These are phyloP conservation scores for Dendrostoma leiphaemia DNA, from an alignment of 2,329 filamentous ascomycete species.

Conservation along the genomic window DNA sequence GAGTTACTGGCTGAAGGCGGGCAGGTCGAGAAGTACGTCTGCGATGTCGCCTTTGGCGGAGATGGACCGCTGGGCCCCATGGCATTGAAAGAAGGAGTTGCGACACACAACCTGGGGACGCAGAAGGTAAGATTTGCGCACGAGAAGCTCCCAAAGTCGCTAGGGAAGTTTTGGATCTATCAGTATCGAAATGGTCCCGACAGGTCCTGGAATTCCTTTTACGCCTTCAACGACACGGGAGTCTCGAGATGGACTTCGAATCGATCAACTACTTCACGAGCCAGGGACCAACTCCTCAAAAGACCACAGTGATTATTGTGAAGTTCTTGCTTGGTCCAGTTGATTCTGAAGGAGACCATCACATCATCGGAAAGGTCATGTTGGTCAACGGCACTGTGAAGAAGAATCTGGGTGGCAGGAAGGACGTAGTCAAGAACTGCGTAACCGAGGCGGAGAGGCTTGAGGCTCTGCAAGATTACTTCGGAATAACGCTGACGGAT, in stretches of 20 bases:
- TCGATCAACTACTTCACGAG: slow-evolving; percentile 59
- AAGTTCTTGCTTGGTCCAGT: slow-evolving; percentile 48
- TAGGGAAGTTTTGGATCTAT: slow-evolving; percentile 59
- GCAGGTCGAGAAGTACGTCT: slow-evolving; percentile 45
- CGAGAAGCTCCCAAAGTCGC: slow-evolving; percentile 43
- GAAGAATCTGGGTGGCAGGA: slow-evolving; percentile 49
- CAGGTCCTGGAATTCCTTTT: slow-evolving; percentile 56
- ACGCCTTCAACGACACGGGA: slow-evolving; percentile 65
- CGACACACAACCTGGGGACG: slow-evolving; percentile 49
- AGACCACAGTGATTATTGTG: slow-evolving; percentile 48
- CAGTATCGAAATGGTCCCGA: slow-evolving; percentile 51
- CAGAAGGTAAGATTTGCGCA: slow-evolving; percentile 55
- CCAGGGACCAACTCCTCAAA: slow-evolving; percentile 50
- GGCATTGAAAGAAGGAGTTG: slow-evolving; percentile 42
- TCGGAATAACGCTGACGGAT: slow-evolving; percentile 48
- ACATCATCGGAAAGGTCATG: slow-evolving; percentile 52
- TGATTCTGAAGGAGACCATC: slow-evolving; percentile 36
- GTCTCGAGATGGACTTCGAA: slow-evolving; percentile 58
- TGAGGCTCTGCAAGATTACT: slow-evolving; percentile 47
- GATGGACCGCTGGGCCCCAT: slow-evolving; percentile 59
- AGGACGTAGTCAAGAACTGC: slow-evolving; percentile 44
- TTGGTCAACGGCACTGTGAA: slow-evolving; percentile 52
- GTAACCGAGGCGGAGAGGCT: slow-evolving; percentile 53
- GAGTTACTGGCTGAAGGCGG: slow-evolving; percentile 37
- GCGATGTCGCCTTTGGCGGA: slow-evolving; percentile 65